Evolutionary conservation across 768 basidiomycete species (phyloP), one percentile per base, ranked within the genome.

Genomic region (Leccinum broughii): DNA sequence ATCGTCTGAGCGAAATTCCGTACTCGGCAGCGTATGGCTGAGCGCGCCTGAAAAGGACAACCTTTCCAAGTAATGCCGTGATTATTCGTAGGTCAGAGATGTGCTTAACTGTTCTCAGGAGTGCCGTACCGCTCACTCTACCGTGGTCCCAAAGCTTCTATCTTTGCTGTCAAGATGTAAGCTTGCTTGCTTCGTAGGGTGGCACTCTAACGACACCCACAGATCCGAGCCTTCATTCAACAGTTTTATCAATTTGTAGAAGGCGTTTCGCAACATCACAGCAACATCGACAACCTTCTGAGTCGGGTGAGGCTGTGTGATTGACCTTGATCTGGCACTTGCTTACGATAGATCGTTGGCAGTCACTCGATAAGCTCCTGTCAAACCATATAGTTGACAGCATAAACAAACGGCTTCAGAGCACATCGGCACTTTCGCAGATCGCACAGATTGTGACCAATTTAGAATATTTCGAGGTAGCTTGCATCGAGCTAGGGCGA

Each of bases 81-180:
- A 20, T 34, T 32, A 46, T 54, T 54, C 52, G 20, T 53, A 56
- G 4, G 13, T 24, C 20, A 17, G 30, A 52, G 49, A 55, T 14
- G 15, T 48, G 30, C 55, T 61, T 59, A 59, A 62, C 37, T 41
- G 22, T n/a, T 28, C 32, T 49, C 57, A 93, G 93, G 68, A 79
- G 77, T 56, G 66, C 81, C 8, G 75, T 88, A 56, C 93, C 95
- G 5, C 78, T 88, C 58, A 79, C 80, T 28, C 79, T 99, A 44
- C 95, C 97, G 1, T 99, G 96, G 92, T 98, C 96, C 0, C 89
- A 92, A 71, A 90, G 92, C 1, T 98, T 98, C 74, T 92, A 94
- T 66, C 78, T 91, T n/a, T 96, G 93, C 68, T 98, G 96, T 71
- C 90, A 92, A 78, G 86, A 92, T 69, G 92, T 92, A 72, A 30